Evolutionary conservation across 2,329 filamentous ascomycete species (phyloP).

Genomic region (Scytalidium lignicola): DNA sequence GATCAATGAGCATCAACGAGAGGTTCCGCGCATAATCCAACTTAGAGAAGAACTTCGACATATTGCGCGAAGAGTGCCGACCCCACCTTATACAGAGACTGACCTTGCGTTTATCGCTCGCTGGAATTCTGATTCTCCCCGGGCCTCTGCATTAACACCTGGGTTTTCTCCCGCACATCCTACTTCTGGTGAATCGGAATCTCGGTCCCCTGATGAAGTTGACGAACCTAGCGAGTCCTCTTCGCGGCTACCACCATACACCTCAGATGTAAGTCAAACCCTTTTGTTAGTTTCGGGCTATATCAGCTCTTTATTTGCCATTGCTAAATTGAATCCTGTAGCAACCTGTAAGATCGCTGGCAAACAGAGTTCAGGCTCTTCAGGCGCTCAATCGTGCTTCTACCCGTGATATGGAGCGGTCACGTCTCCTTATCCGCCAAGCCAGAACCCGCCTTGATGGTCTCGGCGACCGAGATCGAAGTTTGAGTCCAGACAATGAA

Average conservation of each 20-base stretch:
- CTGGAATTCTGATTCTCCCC: conserved; percentile 9
- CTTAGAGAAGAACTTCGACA: conserved; percentile 16
- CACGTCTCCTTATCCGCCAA: conserved; percentile 10
- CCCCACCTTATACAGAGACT: conserved; percentile 17
- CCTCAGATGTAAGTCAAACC: background rate
- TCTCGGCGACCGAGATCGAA: conserved; percentile 78
- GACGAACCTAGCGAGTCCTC: background rate
- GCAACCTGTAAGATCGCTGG: conserved; percentile 5
- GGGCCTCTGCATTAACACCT: conserved; percentile 13
- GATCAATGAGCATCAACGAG: conserved; percentile 15
- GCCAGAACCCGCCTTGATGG: conserved; percentile 53
- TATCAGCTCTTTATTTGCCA: background rate
- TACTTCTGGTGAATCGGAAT: background rate
- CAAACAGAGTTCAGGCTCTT: conserved; percentile 13
- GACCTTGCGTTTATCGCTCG: conserved; percentile 14
- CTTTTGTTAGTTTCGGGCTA: background rate
- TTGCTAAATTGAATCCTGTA: background rate
- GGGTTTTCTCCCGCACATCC: conserved; percentile 8
- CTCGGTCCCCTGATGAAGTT: background rate
- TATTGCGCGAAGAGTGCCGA: conserved; percentile 16
- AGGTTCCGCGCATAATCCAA: conserved; percentile 13
- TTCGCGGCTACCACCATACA: background rate
- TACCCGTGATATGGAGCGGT: conserved; percentile 5
- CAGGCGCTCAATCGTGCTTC: conserved; percentile 13
- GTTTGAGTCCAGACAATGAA: conserved; percentile 64